Conservation (phyloP, 106 monocot species). For the Allium sativum region DNA sequence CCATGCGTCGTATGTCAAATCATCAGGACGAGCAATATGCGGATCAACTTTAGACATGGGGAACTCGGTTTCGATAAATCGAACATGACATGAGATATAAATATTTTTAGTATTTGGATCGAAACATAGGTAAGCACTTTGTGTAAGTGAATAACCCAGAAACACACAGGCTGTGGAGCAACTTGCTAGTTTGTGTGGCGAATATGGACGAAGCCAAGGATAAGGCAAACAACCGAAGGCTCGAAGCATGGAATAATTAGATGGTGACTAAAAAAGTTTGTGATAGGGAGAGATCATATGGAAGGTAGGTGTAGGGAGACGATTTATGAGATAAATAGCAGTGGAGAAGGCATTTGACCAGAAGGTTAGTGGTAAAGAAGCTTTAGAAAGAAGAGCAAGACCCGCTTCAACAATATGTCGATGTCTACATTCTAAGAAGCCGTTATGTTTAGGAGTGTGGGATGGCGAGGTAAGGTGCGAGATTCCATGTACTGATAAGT, state of each 20-base stretch:
- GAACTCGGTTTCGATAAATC: background rate
- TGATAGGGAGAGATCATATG: background rate
- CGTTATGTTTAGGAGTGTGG: constrained; percentile 4
- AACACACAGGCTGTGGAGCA: constrained; percentile 2
- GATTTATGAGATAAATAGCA: constrained; percentile 2
- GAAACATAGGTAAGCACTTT: constrained; percentile 5
- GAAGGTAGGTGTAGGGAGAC: background rate
- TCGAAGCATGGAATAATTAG: background rate
- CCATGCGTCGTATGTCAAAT: background rate
- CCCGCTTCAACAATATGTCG: constrained; percentile 3
- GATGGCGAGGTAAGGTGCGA: constrained; percentile 1
- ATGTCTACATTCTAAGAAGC: background rate
- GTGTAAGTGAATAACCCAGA: constrained; percentile 1
- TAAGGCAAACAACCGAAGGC: background rate
- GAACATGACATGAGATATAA: background rate
- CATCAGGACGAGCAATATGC: background rate
- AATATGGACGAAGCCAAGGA: constrained; percentile 4
- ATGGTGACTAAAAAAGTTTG: background rate
- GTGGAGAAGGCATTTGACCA: constrained; percentile 2
- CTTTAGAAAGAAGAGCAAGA: background rate
- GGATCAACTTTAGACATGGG: background rate
- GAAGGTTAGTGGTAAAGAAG: background rate
- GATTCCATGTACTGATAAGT: background rate
- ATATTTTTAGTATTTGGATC: background rate
- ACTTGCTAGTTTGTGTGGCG: background rate